These are phyloP conservation scores for Aspergillus hortae DNA, from an alignment of 2,329 filamentous ascomycete species.

Conservation along the genomic window DNA sequence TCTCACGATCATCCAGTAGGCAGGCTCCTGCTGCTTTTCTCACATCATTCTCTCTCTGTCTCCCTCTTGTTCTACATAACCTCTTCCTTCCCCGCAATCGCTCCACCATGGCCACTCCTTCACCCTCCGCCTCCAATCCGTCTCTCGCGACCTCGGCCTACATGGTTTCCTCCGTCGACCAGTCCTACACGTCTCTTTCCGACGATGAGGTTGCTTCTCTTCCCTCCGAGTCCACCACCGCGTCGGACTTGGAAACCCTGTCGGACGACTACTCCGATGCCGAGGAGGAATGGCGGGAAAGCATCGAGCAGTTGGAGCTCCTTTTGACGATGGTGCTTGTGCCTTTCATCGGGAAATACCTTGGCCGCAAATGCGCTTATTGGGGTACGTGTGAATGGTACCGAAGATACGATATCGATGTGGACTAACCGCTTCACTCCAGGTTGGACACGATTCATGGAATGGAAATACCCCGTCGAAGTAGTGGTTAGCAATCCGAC, in stretches of 20 bases:
- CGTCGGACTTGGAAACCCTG: slow-evolving; percentile 41
- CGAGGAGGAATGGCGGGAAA: slow-evolving; percentile 92
- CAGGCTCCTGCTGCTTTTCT: slow-evolving; percentile 33
- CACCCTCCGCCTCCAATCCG: slow-evolving; percentile 27
- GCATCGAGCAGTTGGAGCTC: slow-evolving; percentile 87
- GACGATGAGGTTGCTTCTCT: slow-evolving; percentile 43
- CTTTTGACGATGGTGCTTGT: slow-evolving; percentile 92
- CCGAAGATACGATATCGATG: background rate
- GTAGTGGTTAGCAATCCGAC: slow-evolving; percentile 60
- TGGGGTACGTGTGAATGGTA: slow-evolving; percentile 64
- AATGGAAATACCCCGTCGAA: slow-evolving; percentile 86
- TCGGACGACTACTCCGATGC: slow-evolving; percentile 70
- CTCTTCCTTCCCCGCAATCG: slow-evolving; percentile 4
- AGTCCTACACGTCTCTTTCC: slow-evolving; percentile 19
- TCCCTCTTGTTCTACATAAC: background rate
- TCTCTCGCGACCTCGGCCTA: slow-evolving; percentile 39
- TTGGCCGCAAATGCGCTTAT: slow-evolving; percentile 91
- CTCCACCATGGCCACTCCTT: slow-evolving; percentile 27
- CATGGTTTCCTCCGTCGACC: slow-evolving; percentile 34
- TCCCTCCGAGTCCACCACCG: slow-evolving; percentile 37
- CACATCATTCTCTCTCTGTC: slow-evolving; percentile 4
- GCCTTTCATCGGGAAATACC: slow-evolving; percentile 90
- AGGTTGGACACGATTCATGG: slow-evolving; percentile 94
- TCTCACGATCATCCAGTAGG: slow-evolving; percentile 26
- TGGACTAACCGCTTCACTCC: slow-evolving; percentile 1